Evolutionary conservation across 306 rosid species (phyloP), one percentile per base, ranked within the genome.

Genomic region (Cicer arietinum): DNA sequence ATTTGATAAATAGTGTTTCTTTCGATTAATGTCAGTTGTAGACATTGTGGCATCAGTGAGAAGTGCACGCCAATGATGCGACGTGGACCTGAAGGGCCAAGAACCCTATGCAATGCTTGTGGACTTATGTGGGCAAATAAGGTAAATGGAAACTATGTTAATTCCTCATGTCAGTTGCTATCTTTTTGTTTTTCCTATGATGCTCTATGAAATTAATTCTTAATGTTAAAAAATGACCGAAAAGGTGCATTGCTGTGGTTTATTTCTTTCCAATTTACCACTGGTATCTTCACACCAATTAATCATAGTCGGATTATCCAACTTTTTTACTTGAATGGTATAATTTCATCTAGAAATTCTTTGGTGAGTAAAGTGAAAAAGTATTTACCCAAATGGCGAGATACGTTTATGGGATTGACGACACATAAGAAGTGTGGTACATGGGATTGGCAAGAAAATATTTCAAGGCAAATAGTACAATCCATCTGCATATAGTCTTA

Each of bases 111-210:
- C 89, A 88, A 88, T 57, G 96, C 96, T 77, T 90, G 96, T 63
- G 96, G 96, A 67, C 93, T 90, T 13, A 88, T 87, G 90, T 90
- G 96, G 96, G 96, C 96, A 82, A 90, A 89, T 77, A 90, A 89
- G 96, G 96, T 90, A 74, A 74, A 80, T 63, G 44, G 50, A 70
- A 63, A 2, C 63, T 57, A 51, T 80, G 25, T 40, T 60, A 51
- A 52, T 60, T 43, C 45, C 47, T 56, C 30, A 0, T 22, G 17
- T 20, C 44, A 0, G 9, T 17, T 79, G 68, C 73, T 14, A 67
- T 46, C 43, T 48, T 73, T 60, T 61, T 47, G 42, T 51, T 54
- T 64, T 6, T 67, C 74, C 43, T 41, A 13, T 73, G 44, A 59
- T 81, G 53, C 54, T 47, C 72, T 18, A 18, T 20, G 41, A 47